Conservation (phyloP, 192 early-diverging fungal species). For the Gigaspora rosea region DNA sequence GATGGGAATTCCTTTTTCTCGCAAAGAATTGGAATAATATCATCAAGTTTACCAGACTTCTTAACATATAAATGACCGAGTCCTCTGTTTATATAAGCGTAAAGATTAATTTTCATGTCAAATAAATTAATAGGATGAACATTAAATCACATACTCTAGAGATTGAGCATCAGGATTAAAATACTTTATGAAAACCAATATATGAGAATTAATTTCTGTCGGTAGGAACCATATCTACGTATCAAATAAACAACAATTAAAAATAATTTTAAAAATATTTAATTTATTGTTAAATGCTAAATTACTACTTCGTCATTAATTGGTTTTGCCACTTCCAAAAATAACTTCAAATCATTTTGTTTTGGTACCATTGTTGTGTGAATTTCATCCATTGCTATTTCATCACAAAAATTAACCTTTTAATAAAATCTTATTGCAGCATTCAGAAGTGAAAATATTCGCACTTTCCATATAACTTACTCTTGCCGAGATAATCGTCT, state of each 20-base stretch:
- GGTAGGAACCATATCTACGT: too few species aligned
- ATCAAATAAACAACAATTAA: too few species aligned
- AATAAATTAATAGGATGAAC: too few species aligned
- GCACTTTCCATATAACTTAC: conserved; percentile 39
- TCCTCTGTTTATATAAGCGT: conserved; percentile 51
- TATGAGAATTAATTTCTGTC: too few species aligned
- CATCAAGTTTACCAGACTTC: too few species aligned
- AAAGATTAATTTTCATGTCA: neutral
- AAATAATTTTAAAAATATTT: too few species aligned
- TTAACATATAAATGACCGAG: too few species aligned
- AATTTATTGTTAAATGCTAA: conserved; percentile 29
- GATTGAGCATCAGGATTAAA: conserved; percentile 17
- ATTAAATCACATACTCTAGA: conserved; percentile 61
- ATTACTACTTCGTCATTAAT: conserved; percentile 35
- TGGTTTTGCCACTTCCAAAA: conserved; percentile 38
- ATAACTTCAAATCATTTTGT: conserved; percentile 40
- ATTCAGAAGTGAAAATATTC: neutral
- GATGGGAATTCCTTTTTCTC: too few species aligned
- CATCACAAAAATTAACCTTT: neutral
- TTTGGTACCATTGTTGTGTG: conserved; percentile 38
- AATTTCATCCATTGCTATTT: conserved; percentile 44
- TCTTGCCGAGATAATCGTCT: conserved; percentile 41
- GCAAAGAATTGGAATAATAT: too few species aligned
- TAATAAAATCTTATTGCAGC: too few species aligned
- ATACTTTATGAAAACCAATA: too few species aligned